Percentiles rank a stretch among this genome's conserved stretches.
Conservation (phyloP, 106 monocot species). For the Allium sativum region DNA sequence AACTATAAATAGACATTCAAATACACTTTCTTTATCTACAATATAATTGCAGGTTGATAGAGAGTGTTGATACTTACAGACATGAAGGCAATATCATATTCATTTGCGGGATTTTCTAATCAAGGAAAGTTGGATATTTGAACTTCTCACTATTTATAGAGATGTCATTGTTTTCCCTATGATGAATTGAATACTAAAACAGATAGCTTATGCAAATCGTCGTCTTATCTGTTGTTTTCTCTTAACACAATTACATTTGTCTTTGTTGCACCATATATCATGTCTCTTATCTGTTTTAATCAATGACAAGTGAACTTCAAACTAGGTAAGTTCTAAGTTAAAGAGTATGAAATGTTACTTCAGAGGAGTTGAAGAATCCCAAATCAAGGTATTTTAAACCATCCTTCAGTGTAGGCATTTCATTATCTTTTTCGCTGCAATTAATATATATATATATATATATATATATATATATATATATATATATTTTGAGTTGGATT, state of each 20-base stretch:
- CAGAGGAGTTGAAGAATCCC: conserved; percentile 63
- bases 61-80: conserved; percentile 24
- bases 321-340: neutral
- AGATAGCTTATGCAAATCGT: conserved; percentile 72
- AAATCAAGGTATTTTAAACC: conserved; percentile 52
- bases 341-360: conserved; percentile 25
- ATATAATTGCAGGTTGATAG: neutral
- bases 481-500: conserved; percentile 3
- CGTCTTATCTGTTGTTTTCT: conserved; percentile 59
- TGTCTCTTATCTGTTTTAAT: conserved; percentile 53
- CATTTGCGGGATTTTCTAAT: conserved; percentile 38
- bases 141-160: conserved; percentile 24
- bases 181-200: conserved; percentile 78
- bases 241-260: conserved; percentile 55
- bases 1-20: neutral
- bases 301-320: neutral
- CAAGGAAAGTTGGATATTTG: conserved; percentile 37
- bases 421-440: conserved; percentile 16
- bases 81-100: conserved; percentile 93
- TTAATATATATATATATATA: too few relatives aligned
- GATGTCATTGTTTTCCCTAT: conserved; percentile 33
- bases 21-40: neutral
- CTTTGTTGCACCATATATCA: conserved; percentile 61
- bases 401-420: conserved; percentile 29
- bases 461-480: too few relatives aligned